Percentiles rank a stretch among this genome's conserved stretches.
phyloP scores from a whole-genome alignment of 2,329 filamentous ascomycete species.

The Claviceps quebecensis region DNA sequence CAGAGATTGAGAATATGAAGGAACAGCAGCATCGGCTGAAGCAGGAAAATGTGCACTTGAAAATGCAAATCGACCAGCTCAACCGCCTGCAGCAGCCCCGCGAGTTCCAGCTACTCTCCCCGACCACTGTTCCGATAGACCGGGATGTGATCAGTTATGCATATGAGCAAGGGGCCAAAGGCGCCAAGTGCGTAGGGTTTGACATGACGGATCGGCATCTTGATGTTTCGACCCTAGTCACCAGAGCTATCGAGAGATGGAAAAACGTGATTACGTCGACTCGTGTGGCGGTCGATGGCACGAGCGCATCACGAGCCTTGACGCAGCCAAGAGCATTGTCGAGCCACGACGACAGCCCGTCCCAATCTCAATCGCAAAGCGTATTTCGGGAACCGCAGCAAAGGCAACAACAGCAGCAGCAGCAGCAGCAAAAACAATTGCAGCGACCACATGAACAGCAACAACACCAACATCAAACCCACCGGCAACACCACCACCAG shows the following conservation, averaged over 20 bases:
- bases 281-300: constrained; percentile 27
- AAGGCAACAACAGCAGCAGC: constrained; percentile 7
- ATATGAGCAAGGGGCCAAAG: constrained; percentile 30
- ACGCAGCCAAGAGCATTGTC: constrained; percentile 19
- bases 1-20: constrained; percentile 37
- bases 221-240: constrained; percentile 37
- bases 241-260: constrained; percentile 46
- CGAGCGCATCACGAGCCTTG: constrained; percentile 36
- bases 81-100: constrained; percentile 44
- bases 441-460: constrained; percentile 7
- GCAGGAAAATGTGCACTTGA: constrained; percentile 44
- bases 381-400: constrained; percentile 13
- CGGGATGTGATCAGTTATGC: constrained; percentile 32
- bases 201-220: constrained; percentile 35
- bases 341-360: constrained; percentile 10
- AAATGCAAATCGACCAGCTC: constrained; percentile 43
- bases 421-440: constrained; percentile 9
- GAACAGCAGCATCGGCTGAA: constrained; percentile 34
- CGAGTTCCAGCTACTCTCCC: constrained; percentile 40
- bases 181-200: constrained; percentile 28
- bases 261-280: constrained; percentile 44
- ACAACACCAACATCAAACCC: constrained; percentile 8
- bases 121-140: constrained; percentile 38
- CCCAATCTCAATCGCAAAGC: constrained; percentile 11
- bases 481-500: not conserved